Conservation (phyloP, 2,329 filamentous ascomycete species). For the Cercospora citrullina region DNA sequence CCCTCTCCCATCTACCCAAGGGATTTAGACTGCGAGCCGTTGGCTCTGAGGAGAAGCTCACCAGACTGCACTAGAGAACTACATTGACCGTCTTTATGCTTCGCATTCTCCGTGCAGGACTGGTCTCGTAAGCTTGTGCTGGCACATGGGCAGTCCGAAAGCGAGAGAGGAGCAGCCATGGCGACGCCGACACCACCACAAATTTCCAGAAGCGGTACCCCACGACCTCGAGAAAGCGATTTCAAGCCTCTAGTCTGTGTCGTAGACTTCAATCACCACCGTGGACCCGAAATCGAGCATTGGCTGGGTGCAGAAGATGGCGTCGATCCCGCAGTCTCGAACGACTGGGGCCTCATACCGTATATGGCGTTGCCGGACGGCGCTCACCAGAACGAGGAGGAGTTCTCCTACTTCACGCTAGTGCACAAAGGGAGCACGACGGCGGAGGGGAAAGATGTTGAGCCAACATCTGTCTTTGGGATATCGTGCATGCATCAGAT, state of each 20-base stretch:
- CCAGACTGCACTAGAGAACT: neutral
- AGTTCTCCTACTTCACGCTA: slow-evolving; percentile 98
- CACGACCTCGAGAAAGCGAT: slow-evolving; percentile 5
- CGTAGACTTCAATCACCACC: slow-evolving; percentile 56
- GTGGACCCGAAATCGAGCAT: slow-evolving; percentile 86
- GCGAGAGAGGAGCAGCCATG: slow-evolving; percentile 6
- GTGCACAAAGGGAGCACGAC: slow-evolving; percentile 47
- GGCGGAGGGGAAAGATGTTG: slow-evolving; percentile 23
- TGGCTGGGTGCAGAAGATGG: slow-evolving; percentile 81
- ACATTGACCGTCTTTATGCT: neutral
- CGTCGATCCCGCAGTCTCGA: slow-evolving; percentile 74
- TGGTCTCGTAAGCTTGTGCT: neutral
- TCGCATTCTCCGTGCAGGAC: neutral
- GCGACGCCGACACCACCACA: slow-evolving; percentile 5
- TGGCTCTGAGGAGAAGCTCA: neutral
- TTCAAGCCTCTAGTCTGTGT: slow-evolving; percentile 53
- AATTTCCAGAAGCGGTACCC: slow-evolving; percentile 2
- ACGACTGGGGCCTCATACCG: slow-evolving; percentile 87
- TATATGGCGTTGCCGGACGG: slow-evolving; percentile 98
- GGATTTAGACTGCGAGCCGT: neutral
- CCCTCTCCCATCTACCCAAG: slow-evolving; percentile 2
- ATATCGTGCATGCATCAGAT: slow-evolving; percentile 94
- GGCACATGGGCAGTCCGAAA: neutral
- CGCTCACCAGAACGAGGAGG: slow-evolving; percentile 89
- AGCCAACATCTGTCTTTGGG: slow-evolving; percentile 69